phyloP scores from a whole-genome alignment of 805 yeast genomes.

The Teunomyces funiuensis region DNA sequence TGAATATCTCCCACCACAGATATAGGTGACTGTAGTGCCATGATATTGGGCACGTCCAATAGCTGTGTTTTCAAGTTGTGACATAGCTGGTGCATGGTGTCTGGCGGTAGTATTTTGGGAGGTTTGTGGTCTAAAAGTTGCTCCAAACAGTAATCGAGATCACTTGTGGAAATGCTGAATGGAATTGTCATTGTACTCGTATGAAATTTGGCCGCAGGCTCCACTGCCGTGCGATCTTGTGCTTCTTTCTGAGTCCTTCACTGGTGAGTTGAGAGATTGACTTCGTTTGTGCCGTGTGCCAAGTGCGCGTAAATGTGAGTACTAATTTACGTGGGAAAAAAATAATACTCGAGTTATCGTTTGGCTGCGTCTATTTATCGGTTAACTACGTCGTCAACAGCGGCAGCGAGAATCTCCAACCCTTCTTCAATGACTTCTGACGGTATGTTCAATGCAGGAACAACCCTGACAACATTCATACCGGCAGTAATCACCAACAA shows the following conservation, averaged over 20 bases:
- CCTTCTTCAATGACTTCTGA: slow-evolving; percentile 71
- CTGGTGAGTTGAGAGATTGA: not conserved
- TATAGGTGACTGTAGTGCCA: slow-evolving; percentile 79
- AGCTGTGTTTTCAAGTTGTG: slow-evolving; percentile 80
- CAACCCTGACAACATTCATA: slow-evolving; percentile 82
- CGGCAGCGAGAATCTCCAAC: slow-evolving; percentile 61
- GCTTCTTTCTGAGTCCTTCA: not conserved
- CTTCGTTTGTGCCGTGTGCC: not conserved
- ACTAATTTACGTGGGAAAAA: too few relatives aligned
- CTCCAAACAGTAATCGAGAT: slow-evolving; percentile 43
- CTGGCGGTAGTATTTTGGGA: slow-evolving; percentile 43
- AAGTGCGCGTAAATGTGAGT: not conserved
- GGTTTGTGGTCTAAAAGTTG: slow-evolving; percentile 42
- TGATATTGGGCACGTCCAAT: slow-evolving; percentile 80
- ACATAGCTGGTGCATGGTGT: slow-evolving; percentile 38
- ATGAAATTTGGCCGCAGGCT: not conserved
- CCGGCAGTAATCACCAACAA: slow-evolving; percentile 89
- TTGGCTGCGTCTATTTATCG: not conserved
- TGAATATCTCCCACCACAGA: slow-evolving; percentile 98
- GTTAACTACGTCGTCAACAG: slow-evolving; percentile 34
- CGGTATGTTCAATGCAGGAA: slow-evolving; percentile 87
- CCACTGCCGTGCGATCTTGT: not conserved
- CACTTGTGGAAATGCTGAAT: slow-evolving; percentile 32
- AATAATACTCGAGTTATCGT: not conserved
- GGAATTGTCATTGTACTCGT: not conserved